Percentiles rank a stretch among this genome's conserved stretches.
These are phyloP conservation scores for Hippophae gyantsensis DNA, from an alignment of 306 rosid genomes.

Conservation along the genomic window DNA sequence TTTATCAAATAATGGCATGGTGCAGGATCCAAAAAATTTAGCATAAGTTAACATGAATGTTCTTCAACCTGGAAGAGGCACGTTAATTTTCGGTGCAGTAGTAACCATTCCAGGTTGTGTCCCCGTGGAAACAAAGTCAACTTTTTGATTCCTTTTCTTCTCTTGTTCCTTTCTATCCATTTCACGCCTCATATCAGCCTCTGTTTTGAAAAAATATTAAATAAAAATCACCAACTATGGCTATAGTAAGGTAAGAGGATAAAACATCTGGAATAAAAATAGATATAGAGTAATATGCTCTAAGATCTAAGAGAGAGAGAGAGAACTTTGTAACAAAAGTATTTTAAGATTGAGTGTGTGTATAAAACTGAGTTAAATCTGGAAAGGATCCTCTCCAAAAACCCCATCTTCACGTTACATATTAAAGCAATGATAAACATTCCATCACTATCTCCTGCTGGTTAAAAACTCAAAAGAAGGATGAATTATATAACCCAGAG, in stretches of 20 bases:
- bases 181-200: slow-evolving; percentile 78
- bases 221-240: slow-evolving; percentile 10
- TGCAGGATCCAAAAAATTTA: neutral
- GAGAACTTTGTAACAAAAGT: too few species aligned
- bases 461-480: too few species aligned
- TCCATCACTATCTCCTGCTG: too few species aligned
- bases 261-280: neutral
- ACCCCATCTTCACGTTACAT: too few species aligned
- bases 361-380: too few species aligned
- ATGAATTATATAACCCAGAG: too few species aligned
- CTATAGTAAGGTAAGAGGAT: neutral
- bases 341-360: too few species aligned
- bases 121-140: slow-evolving; percentile 47
- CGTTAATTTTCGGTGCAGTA: slow-evolving; percentile 25
- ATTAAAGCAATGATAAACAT: too few species aligned
- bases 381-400: too few species aligned
- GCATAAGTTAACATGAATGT: neutral
- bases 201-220: slow-evolving; percentile 31
- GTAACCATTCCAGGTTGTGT: slow-evolving; percentile 45
- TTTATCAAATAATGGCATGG: neutral
- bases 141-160: slow-evolving; percentile 51
- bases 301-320: too few species aligned
- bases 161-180: slow-evolving; percentile 76
- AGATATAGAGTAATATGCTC: too few species aligned
- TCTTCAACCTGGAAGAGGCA: slow-evolving; percentile 26